A percentile compares a stretch with the other conserved stretches of the same genome.
Evolutionary conservation across 2,329 filamentous ascomycete species (phyloP).

Genomic region (Ceratocystis papillata): DNA sequence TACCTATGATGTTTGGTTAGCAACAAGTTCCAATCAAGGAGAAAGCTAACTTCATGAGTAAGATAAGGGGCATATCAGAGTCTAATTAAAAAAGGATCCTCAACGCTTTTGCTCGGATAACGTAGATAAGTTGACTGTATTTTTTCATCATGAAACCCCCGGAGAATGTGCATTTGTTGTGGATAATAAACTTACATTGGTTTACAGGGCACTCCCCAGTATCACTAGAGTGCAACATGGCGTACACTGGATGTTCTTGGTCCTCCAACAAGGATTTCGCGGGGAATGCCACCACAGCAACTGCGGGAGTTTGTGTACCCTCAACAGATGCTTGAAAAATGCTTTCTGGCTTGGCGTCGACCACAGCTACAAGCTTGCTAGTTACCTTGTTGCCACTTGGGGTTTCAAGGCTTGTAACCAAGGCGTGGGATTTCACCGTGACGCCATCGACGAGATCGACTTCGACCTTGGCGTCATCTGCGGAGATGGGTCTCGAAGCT

Average conservation of each 20-base stretch:
- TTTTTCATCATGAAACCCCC: conserved; percentile 68
- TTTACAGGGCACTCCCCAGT: conserved; percentile 80
- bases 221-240: conserved; percentile 71
- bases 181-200: conserved; percentile 63
- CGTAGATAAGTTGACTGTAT: conserved; percentile 91
- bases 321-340: conserved; percentile 65
- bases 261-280: conserved; percentile 36
- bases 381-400: conserved; percentile 9
- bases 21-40: conserved; percentile 26
- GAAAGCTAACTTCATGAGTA: conserved; percentile 24
- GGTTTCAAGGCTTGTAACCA: conserved; percentile 36
- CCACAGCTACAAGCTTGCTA: conserved; percentile 49
- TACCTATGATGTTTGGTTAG: conserved; percentile 30
- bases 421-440: conserved; percentile 42
- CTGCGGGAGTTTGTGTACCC: conserved; percentile 63
- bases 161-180: conserved; percentile 24
- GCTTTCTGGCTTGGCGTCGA: conserved; percentile 52
- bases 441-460: conserved; percentile 30
- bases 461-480: conserved; percentile 25
- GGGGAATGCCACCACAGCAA: conserved; percentile 59
- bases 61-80: conserved; percentile 53
- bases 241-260: conserved; percentile 43
- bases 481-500: conserved; percentile 27
- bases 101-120: conserved; percentile 88
- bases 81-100: conserved; percentile 61